These are phyloP conservation scores for Glutinoglossum americanum DNA, from an alignment of 495 filamentous ascomycete species.

Conservation along the genomic window DNA sequence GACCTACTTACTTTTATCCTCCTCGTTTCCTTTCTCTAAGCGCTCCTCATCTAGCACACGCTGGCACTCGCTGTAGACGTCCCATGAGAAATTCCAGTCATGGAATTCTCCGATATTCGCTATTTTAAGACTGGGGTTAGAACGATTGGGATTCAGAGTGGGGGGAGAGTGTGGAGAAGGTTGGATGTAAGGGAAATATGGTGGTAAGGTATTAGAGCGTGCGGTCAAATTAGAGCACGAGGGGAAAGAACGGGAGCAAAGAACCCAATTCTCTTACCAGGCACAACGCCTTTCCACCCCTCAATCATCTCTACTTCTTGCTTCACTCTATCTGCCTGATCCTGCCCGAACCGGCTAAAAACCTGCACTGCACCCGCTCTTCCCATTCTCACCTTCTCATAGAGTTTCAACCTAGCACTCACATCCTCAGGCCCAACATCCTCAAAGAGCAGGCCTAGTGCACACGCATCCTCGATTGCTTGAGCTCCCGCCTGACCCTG, in stretches of 20 bases:
- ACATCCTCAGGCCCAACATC: conserved; percentile 22
- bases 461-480: conserved; percentile 33
- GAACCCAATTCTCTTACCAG: background rate
- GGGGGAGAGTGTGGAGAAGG: background rate
- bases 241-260: background rate
- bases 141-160: background rate
- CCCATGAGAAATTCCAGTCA: background rate
- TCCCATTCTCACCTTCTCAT: conserved; percentile 23
- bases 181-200: background rate
- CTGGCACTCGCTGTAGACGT: background rate
- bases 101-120: background rate
- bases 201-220: too few relatives aligned
- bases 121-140: background rate
- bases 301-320: background rate
- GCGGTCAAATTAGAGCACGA: background rate
- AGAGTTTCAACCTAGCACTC: conserved; percentile 26
- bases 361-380: background rate
- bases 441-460: conserved; percentile 28
- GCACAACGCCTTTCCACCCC: background rate
- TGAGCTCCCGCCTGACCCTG: conserved; percentile 18
- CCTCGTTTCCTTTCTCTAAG: background rate
- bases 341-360: background rate
- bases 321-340: background rate
- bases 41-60: background rate
- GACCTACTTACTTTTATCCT: background rate